phyloP scores from a whole-genome alignment of 345 rosid species.

The Camelina hispida region DNA sequence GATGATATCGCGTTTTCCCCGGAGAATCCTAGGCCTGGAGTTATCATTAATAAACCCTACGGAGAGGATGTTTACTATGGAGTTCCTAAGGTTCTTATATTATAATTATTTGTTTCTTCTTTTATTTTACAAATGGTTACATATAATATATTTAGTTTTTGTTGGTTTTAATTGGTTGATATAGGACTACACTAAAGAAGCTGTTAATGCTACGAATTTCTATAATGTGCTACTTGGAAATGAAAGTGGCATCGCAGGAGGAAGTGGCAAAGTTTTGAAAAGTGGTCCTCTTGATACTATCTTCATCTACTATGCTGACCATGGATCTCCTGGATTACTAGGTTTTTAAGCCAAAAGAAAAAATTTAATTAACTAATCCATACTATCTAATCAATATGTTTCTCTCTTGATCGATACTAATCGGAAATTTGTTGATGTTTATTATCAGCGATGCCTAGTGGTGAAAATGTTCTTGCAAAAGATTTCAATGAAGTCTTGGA shows the following conservation, averaged over 20 bases:
- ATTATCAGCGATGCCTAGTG: conserved; percentile 56
- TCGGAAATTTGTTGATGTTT: neutral
- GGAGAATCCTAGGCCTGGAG: conserved; percentile 67
- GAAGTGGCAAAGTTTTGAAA: conserved; percentile 67
- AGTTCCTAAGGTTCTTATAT: conserved; percentile 62
- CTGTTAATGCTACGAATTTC: conserved; percentile 53
- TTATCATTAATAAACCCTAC: conserved; percentile 61
- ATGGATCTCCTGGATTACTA: conserved; percentile 59
- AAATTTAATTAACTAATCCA: neutral
- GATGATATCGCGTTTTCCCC: conserved; percentile 64
- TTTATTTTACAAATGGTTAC: neutral
- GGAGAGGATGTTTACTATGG: conserved; percentile 65
- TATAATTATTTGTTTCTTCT: neutral
- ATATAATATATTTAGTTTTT: neutral
- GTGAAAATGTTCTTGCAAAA: conserved; percentile 31
- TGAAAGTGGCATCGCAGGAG: conserved; percentile 57
- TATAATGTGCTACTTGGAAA: conserved; percentile 62
- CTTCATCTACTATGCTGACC: conserved; percentile 69
- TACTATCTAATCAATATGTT: neutral
- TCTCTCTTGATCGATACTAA: neutral
- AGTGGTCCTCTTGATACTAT: conserved; percentile 61
- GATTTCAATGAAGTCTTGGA: conserved; percentile 58
- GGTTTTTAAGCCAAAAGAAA: conserved; percentile 25
- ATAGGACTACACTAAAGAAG: conserved; percentile 64
- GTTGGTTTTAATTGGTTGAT: neutral